phyloP scores from a whole-genome alignment of 1,284 basidiomycete genomes.

The Leccinum variabile region DNA sequence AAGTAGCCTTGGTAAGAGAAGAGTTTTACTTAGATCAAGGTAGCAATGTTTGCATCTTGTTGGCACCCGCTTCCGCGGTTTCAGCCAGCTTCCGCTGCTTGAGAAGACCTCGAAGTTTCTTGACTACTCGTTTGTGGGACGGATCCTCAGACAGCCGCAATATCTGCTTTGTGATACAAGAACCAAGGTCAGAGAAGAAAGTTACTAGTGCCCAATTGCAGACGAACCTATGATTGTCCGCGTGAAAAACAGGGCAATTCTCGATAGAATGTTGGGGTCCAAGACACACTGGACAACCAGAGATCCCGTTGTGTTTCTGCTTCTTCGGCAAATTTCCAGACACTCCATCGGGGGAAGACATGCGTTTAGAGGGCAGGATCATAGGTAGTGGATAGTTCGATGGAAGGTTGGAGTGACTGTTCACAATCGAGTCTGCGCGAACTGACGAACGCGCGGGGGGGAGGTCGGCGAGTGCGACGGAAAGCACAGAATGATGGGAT shows the following conservation, averaged over 20 bases:
- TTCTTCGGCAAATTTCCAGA: constrained; percentile 38
- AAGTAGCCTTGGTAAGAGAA: not conserved
- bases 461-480: not conserved
- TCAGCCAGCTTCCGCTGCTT: constrained; percentile 39
- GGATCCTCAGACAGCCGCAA: constrained; percentile 46
- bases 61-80: not conserved
- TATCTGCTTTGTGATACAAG: constrained; percentile 50
- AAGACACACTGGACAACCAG: constrained; percentile 48
- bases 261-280: constrained; percentile 46
- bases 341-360: constrained; percentile 32
- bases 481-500: not conserved
- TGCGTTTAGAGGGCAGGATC: constrained; percentile 39
- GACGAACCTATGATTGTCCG: constrained; percentile 44
- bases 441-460: not conserved
- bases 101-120: constrained; percentile 46
- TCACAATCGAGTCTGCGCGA: not conserved
- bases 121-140: constrained; percentile 38
- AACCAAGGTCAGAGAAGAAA: constrained; percentile 12
- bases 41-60: constrained; percentile 8
- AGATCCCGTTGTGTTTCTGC: constrained; percentile 29
- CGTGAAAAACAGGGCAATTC: constrained; percentile 51
- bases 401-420: not conserved
- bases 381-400: constrained; percentile 4
- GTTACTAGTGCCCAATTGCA: not conserved
- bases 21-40: constrained; percentile 1